Evolutionary conservation across 768 basidiomycete genomes (phyloP), one percentile per base, ranked within the genome.

Genomic region (Tylopilus felleus): DNA sequence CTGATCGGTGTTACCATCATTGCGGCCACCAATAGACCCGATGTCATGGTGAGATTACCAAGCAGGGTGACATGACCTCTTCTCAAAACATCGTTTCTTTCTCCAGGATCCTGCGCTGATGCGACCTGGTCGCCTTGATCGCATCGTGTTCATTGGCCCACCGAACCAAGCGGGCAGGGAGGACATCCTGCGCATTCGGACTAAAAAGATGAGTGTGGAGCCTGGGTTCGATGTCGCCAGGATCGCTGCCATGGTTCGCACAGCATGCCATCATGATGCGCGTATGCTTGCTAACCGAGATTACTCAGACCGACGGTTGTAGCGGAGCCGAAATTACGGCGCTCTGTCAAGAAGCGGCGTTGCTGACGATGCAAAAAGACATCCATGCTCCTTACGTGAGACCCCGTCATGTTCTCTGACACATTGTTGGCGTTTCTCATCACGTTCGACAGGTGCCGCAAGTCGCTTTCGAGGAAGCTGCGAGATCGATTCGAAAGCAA

Each of bases 1-100:
- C 77, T 98, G 19, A 76, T 88, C 17, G 94, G 95, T 0, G 97
- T 99, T n/a, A 95, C 92, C 1, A 83, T 98, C 31, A 82, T 99
- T 10, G 97, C 93, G 1, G 97, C 97, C 0, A 99, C 97, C 13
- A 98, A 99, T 67, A 74, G 95, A 52, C 97, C 97, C 8, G 94
- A 97, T 56, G 83, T 84, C n/a, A 85, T 97, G 40, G 88, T 90
- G 56, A 67, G 90, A 77, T 42, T 17, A 23, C n/a, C 23, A 23
- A 21, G 5, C 45, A 23, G n/a, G 22, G 17, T 45, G n/a, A 41
- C 35, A 6, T 40, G 27, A 22, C 16, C 2, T 16, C 23, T 46
- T 21, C 39, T 53, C 27, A 33, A 42, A 1, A 3, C 33, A 48
- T 5, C 19, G 21, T 17, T 38, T 12, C 12, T 21, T 55, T 19